phyloP scores from a whole-genome alignment of 1,139 yeast species.

The Candida sanyaensis region DNA sequence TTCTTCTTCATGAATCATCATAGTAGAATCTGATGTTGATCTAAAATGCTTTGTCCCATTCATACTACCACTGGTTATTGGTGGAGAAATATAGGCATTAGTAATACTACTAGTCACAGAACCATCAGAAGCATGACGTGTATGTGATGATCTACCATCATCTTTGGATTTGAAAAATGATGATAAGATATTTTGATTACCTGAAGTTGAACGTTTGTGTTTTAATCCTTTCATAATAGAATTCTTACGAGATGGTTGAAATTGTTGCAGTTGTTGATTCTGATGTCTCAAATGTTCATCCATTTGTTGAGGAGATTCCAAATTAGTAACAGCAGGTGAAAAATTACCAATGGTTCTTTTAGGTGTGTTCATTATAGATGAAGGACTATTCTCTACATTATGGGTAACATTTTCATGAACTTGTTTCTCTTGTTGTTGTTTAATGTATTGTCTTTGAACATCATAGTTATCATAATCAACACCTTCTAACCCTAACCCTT shows the following conservation, averaged over 20 bases:
- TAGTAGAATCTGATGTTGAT: slow-evolving; percentile 40
- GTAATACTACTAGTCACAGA: slow-evolving; percentile 25
- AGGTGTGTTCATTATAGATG: slow-evolving; percentile 5
- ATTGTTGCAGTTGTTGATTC: slow-evolving; percentile 7
- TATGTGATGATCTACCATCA: slow-evolving; percentile 27
- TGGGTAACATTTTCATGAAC: background rate
- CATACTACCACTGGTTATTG: slow-evolving; percentile 32
- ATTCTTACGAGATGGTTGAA: slow-evolving; percentile 9
- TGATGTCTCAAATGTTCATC: slow-evolving; percentile 6
- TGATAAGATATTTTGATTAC: slow-evolving; percentile 32
- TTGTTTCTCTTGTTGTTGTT: slow-evolving; percentile 9
- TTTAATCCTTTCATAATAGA: slow-evolving; percentile 34
- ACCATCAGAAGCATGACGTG: slow-evolving; percentile 47
- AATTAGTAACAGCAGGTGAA: slow-evolving; percentile 42
- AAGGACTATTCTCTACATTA: slow-evolving; percentile 3
- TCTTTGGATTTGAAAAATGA: slow-evolving; percentile 28
- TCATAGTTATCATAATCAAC: slow-evolving; percentile 23
- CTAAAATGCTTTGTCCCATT: slow-evolving; percentile 29
- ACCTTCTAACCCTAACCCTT: slow-evolving; percentile 46
- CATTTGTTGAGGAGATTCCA: slow-evolving; percentile 21
- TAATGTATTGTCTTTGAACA: slow-evolving; percentile 6
- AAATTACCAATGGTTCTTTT: slow-evolving; percentile 15
- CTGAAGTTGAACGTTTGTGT: slow-evolving; percentile 46
- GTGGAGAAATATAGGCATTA: slow-evolving; percentile 47
- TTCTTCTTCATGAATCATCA: slow-evolving; percentile 10